phyloP scores from a whole-genome alignment of 768 basidiomycete species.

The Panaeolus papilionaceus region DNA sequence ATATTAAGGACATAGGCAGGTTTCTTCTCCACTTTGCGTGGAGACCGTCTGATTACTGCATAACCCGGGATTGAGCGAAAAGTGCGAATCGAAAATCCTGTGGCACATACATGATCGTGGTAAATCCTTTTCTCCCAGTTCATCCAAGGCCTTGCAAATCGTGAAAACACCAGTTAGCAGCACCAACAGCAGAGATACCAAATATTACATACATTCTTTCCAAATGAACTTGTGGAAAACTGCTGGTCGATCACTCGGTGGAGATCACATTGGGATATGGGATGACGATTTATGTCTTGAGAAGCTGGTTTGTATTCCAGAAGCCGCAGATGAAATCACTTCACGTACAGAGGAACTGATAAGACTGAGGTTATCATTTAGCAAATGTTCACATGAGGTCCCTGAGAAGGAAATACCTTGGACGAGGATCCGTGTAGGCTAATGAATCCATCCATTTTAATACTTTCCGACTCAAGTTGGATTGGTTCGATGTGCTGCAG shows the following conservation, averaged over 20 bases:
- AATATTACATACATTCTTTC: constrained; percentile 63
- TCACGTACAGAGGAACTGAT: constrained; percentile 85
- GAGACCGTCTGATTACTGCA: constrained; percentile 69
- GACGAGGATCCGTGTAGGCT: constrained; percentile 77
- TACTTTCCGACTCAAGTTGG: constrained; percentile 48
- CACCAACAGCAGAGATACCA: constrained; percentile 9
- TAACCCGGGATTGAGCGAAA: constrained; percentile 25
- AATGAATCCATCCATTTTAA: constrained; percentile 82
- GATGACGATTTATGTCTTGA: constrained; percentile 82
- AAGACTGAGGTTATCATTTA: constrained; percentile 50
- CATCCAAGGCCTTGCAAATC: constrained; percentile 64
- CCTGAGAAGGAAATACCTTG: constrained; percentile 52
- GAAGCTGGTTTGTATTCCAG: constrained; percentile 15
- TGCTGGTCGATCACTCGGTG: constrained; percentile 69
- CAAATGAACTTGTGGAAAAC: constrained; percentile 75
- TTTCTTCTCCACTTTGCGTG: constrained; percentile 78
- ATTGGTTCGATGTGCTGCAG: constrained; percentile 74
- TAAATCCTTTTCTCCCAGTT: constrained; percentile 57
- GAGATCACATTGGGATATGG: constrained; percentile 67
- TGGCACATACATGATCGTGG: constrained; percentile 48
- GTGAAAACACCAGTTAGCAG: not conserved
- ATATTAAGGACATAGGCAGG: constrained; percentile 88
- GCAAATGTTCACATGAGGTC: constrained; percentile 27
- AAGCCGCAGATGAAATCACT: constrained; percentile 18
- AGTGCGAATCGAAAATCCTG: not conserved